Evolutionary conservation across 169 alveolate genomes (phyloP).

Genomic region (Plasmodium inui): DNA sequence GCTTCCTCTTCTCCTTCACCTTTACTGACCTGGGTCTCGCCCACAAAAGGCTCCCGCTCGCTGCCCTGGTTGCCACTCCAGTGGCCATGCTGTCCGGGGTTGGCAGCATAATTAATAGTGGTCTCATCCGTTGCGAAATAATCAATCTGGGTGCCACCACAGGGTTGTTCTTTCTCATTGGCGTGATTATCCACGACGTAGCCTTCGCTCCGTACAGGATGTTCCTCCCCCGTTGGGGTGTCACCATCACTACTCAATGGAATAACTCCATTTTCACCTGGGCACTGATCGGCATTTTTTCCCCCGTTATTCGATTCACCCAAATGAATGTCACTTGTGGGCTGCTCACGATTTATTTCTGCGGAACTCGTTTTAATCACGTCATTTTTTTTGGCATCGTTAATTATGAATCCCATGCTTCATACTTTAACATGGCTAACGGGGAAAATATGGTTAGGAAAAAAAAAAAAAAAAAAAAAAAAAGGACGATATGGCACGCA

Average conservation of each 20-base stretch:
- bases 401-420: constrained; percentile 53
- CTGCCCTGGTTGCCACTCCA: not conserved
- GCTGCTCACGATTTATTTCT: not conserved
- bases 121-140: no score
- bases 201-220: not conserved
- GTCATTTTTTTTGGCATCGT: constrained; percentile 30
- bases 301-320: not conserved
- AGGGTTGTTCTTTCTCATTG: not conserved
- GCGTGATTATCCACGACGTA: not conserved
- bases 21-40: not conserved
- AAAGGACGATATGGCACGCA: not conserved
- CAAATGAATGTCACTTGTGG: constrained; percentile 5
- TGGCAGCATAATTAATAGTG: no score
- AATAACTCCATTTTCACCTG: not conserved
- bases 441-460: not conserved
- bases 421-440: constrained; percentile 29
- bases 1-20: not conserved
- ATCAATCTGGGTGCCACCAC: not conserved
- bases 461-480: not conserved
- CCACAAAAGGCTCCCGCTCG: not conserved
- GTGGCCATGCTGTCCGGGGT: no score
- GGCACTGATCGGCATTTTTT: not conserved
- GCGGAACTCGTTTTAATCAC: constrained; percentile 15
- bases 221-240: not conserved
- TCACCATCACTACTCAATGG: not conserved